Conservation (phyloP, 768 basidiomycete species). For the Pisolithus microcarpus region DNA sequence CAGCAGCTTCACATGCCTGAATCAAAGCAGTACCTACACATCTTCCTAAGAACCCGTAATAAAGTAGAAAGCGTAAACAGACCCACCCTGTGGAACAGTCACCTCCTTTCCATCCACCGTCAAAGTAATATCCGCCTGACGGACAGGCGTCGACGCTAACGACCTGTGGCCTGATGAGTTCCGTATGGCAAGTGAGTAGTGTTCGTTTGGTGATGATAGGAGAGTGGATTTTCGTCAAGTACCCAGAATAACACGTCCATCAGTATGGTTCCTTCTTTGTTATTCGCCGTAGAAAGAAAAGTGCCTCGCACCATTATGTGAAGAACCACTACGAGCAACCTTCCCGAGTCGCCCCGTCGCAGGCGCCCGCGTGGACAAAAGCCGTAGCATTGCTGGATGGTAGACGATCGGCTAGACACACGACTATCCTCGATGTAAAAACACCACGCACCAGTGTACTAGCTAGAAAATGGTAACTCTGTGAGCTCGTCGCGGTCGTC, state of each 20-base stretch:
- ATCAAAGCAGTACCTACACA: conserved; percentile 85
- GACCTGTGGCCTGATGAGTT: conserved; percentile 44
- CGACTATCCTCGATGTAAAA: background rate
- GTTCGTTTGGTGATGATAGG: background rate
- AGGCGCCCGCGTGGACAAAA: conserved; percentile 51
- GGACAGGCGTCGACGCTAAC: conserved; percentile 58
- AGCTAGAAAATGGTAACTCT: conserved; percentile 12
- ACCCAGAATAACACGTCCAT: background rate
- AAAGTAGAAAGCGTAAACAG: background rate
- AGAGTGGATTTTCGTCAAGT: background rate
- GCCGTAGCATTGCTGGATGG: conserved; percentile 50
- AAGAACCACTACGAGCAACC: conserved; percentile 38
- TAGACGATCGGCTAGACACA: background rate
- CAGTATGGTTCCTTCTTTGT: background rate
- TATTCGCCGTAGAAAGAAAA: background rate
- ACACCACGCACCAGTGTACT: conserved; percentile 2
- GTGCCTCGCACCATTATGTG: conserved; percentile 25
- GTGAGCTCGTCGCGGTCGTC: conserved; percentile 38
- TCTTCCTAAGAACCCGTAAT: conserved; percentile 6
- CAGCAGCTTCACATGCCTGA: conserved; percentile 91
- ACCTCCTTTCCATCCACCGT: conserved; percentile 98
- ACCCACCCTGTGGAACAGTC: conserved; percentile 88
- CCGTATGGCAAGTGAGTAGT: background rate
- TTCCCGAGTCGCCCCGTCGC: conserved; percentile 67
- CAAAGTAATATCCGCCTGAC: conserved; percentile 77